Evolutionary conservation across 2,329 filamentous ascomycete genomes (phyloP).

Genomic region (Xylaria polymorpha): DNA sequence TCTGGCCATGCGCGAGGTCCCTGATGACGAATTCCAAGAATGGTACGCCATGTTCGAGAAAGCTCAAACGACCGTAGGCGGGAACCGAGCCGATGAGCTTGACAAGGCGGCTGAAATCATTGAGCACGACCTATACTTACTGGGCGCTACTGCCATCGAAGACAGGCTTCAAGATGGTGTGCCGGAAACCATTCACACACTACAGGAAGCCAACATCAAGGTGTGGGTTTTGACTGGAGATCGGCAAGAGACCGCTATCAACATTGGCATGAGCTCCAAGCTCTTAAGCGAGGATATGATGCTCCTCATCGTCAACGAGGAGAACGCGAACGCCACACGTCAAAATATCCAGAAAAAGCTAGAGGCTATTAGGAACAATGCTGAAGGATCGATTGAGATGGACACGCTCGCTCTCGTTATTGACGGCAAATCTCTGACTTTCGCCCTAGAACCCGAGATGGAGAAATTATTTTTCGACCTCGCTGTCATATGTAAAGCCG

Average conservation of each 20-base stretch:
- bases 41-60: constrained; percentile 90
- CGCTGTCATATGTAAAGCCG: constrained; percentile 96
- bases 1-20: constrained; percentile 91
- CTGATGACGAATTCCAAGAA: constrained; percentile 87
- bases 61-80: constrained; percentile 88
- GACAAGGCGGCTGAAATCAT: constrained; percentile 98
- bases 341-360: constrained; percentile 95
- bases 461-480: constrained; percentile 94
- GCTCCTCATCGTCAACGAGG: constrained; percentile 94
- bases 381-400: constrained; percentile 78
- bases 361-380: constrained; percentile 87
- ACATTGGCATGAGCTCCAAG: constrained; percentile 99
- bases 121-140: constrained; percentile 88
- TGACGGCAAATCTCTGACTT: constrained; percentile 95
- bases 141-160: constrained; percentile 97
- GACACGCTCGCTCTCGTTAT: constrained; percentile 93
- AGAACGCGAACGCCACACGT: constrained; percentile 79
- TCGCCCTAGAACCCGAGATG: constrained; percentile 89
- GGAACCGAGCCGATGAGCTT: constrained; percentile 91
- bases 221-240: constrained; percentile 98
- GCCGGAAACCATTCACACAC: constrained; percentile 95
- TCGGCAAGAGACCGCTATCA: constrained; percentile 98
- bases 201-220: constrained; percentile 97
- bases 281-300: constrained; percentile 99
- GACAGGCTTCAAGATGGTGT: constrained; percentile 97